phyloP scores from a whole-genome alignment of 768 basidiomycete species.

The Myochromella boudieri region DNA sequence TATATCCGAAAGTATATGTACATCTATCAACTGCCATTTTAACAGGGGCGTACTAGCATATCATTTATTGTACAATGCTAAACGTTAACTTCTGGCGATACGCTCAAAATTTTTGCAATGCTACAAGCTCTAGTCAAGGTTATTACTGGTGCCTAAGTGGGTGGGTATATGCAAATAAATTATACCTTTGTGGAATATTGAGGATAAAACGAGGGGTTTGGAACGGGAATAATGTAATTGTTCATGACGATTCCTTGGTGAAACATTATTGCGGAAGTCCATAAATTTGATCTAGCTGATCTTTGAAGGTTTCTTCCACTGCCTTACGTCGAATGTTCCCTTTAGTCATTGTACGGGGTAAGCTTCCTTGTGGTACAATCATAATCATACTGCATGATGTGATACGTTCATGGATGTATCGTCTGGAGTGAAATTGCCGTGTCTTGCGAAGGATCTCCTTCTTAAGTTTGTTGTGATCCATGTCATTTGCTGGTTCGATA shows the following conservation, averaged over 20 bases:
- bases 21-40: no score
- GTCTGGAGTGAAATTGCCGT: slow-evolving; percentile 66
- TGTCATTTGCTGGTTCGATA: slow-evolving; percentile 57
- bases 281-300: slow-evolving; percentile 58
- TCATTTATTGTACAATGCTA: no score
- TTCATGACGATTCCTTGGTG: background rate
- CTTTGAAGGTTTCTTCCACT: slow-evolving; percentile 63
- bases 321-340: slow-evolving; percentile 76
- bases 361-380: slow-evolving; percentile 56
- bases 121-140: background rate
- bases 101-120: no score
- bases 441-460: slow-evolving; percentile 71
- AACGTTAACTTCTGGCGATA: no score
- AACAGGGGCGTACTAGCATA: no score
- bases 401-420: slow-evolving; percentile 79
- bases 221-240: background rate
- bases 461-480: slow-evolving; percentile 58
- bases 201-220: background rate
- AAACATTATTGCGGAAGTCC: slow-evolving; percentile 7
- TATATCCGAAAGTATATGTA: background rate
- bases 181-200: no score
- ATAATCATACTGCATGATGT: slow-evolving; percentile 60
- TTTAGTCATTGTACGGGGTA: slow-evolving; percentile 76
- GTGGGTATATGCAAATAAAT: no score
- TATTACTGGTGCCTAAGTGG: no score